Percentiles rank a stretch among this genome's conserved stretches.
These are phyloP conservation scores for Macrophomina phaseolina DNA, from an alignment of 2,329 filamentous ascomycete genomes.

Conservation along the genomic window DNA sequence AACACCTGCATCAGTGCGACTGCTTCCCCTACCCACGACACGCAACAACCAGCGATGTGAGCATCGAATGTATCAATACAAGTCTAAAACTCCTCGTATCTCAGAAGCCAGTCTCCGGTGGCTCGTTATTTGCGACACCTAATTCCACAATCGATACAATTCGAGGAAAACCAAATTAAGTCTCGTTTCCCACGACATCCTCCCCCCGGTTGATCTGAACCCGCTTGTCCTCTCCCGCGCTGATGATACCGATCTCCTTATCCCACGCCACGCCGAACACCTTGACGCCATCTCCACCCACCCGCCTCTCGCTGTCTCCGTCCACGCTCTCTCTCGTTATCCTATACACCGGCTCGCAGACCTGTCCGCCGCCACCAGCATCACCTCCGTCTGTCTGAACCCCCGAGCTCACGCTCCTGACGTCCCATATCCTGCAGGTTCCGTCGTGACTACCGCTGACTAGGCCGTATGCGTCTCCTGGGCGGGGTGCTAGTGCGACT, in stretches of 20 bases:
- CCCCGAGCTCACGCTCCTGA: slow-evolving; percentile 70
- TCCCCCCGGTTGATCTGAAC: slow-evolving; percentile 79
- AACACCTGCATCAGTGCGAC: no score
- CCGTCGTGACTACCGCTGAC: slow-evolving; percentile 92
- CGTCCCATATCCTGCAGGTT: slow-evolving; percentile 92
- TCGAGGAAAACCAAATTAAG: no score
- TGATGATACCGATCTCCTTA: slow-evolving; percentile 83
- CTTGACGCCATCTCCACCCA: slow-evolving; percentile 84
- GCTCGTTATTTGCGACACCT: no score
- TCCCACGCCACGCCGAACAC: slow-evolving; percentile 92
- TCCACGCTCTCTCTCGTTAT: slow-evolving; percentile 75
- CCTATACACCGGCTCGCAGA: slow-evolving; percentile 75
- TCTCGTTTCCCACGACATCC: not conserved
- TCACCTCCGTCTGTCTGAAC: slow-evolving; percentile 51
- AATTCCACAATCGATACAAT: no score
- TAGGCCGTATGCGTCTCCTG: slow-evolving; percentile 77
- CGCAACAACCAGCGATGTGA: no score
- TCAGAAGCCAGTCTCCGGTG: no score
- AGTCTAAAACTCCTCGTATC: no score
- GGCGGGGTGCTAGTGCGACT: slow-evolving; percentile 63
- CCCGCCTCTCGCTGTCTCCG: slow-evolving; percentile 60
- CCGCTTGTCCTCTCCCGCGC: slow-evolving; percentile 89
- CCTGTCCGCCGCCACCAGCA: slow-evolving; percentile 61
- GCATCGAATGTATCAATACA: no score
- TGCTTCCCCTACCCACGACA: no score